Conservation (phyloP, 345 rosid genomes). For the Linum lewisii region DNA sequence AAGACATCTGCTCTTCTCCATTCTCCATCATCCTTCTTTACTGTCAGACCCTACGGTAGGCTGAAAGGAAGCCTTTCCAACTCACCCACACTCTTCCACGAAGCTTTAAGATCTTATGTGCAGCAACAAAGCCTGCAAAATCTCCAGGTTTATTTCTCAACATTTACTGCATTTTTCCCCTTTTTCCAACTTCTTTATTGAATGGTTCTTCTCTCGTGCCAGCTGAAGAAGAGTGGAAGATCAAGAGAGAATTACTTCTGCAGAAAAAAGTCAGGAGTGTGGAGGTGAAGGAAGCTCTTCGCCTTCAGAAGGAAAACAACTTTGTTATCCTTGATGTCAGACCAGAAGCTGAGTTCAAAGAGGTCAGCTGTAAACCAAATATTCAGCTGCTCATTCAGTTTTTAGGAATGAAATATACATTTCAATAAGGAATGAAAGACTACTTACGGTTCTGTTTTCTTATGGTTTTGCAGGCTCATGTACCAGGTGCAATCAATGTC, state of each 20-base stretch:
- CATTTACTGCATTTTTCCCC: background rate
- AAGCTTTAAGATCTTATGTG: slow-evolving; percentile 33
- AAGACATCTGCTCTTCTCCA: slow-evolving; percentile 15
- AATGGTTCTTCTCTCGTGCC: slow-evolving; percentile 31
- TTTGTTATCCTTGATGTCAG: slow-evolving; percentile 96
- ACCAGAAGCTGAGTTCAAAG: slow-evolving; percentile 88
- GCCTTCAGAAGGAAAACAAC: slow-evolving; percentile 91
- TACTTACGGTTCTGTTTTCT: background rate
- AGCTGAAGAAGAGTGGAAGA: slow-evolving; percentile 98
- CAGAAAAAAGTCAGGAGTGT: slow-evolving; percentile 93
- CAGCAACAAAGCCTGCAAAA: slow-evolving; percentile 78
- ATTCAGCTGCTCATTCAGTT: too few relatives aligned
- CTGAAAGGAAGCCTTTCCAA: slow-evolving; percentile 12
- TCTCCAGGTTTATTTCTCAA: slow-evolving; percentile 51
- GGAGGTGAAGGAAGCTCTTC: slow-evolving; percentile 87
- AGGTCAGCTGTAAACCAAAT: slow-evolving; percentile 37
- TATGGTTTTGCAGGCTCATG: slow-evolving; percentile 45
- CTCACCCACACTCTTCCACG: slow-evolving; percentile 11
- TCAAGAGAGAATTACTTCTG: slow-evolving; percentile 63
- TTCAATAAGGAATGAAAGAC: background rate
- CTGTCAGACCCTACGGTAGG: slow-evolving; percentile 15
- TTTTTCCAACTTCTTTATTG: slow-evolving; percentile 9
- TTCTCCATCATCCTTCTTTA: slow-evolving; percentile 9
- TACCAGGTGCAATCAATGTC: slow-evolving; percentile 81
- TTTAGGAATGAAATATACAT: too few relatives aligned